These are phyloP conservation scores for Aquilaria agallochum DNA, from an alignment of 441 rosid genomes.

Conservation along the genomic window DNA sequence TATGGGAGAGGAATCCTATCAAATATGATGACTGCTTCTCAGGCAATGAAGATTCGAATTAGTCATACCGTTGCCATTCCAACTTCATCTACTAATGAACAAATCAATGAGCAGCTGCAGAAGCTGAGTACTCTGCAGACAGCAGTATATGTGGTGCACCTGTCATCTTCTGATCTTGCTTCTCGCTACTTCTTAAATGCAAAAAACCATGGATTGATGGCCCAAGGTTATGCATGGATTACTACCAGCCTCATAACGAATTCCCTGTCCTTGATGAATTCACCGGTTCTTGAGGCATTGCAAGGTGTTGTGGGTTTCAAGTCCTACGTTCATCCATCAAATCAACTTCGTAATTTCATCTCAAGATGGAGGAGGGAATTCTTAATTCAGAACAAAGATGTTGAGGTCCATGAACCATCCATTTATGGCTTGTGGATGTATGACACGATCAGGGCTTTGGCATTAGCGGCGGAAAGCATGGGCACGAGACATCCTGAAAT, in stretches of 20 bases:
- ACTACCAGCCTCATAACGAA: slow-evolving; percentile 24
- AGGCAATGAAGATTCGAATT: slow-evolving; percentile 14
- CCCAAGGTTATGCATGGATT: slow-evolving; percentile 44
- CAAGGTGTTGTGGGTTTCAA: slow-evolving; percentile 39
- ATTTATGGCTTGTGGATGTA: slow-evolving; percentile 31
- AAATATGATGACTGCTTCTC: slow-evolving; percentile 12
- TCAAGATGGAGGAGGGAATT: slow-evolving; percentile 22
- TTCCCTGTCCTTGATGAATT: slow-evolving; percentile 22
- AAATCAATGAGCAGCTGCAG: slow-evolving; percentile 15
- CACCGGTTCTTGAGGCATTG: slow-evolving; percentile 21
- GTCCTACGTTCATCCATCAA: slow-evolving; percentile 21
- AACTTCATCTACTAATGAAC: slow-evolving; percentile 15
- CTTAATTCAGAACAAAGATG: slow-evolving; percentile 1
- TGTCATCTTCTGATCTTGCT: slow-evolving; percentile 24
- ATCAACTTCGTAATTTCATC: slow-evolving; percentile 19
- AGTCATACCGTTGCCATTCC: slow-evolving; percentile 14
- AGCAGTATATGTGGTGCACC: slow-evolving; percentile 33
- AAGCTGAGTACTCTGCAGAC: slow-evolving; percentile 19
- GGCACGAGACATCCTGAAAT: slow-evolving; percentile 2
- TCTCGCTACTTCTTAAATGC: slow-evolving; percentile 23
- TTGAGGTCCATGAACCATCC: slow-evolving; percentile 17
- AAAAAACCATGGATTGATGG: slow-evolving; percentile 28
- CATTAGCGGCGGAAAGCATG: slow-evolving; percentile 31
- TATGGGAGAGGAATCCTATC: slow-evolving; percentile 23
- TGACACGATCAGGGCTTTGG: slow-evolving; percentile 33